Conservation (phyloP, 2,329 filamentous ascomycete genomes). For the Aspergillus unguis region DNA sequence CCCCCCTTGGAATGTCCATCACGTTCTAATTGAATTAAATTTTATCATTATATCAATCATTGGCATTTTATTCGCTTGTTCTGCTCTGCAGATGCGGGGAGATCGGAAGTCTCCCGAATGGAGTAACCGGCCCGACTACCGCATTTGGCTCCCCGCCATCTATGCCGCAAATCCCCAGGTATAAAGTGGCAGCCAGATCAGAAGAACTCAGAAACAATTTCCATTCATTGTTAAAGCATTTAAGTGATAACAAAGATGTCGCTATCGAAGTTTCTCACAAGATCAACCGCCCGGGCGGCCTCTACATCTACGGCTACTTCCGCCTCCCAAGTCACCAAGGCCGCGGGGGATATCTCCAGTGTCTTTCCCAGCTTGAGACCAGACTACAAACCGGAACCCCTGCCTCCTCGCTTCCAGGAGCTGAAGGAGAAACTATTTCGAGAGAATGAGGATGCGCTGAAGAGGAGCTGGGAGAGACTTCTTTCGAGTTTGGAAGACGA, state of each 20-base stretch:
- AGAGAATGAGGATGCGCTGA: slow-evolving; percentile 40
- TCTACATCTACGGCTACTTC: slow-evolving; percentile 24
- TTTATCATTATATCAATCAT: too few species aligned
- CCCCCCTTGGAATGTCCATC: too few species aligned
- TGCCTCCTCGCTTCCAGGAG: slow-evolving; percentile 42
- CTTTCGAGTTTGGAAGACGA: slow-evolving; percentile 40
- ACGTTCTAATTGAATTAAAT: too few species aligned
- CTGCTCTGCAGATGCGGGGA: too few species aligned
- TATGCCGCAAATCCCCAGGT: slow-evolving; percentile 13
- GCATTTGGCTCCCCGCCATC: slow-evolving; percentile 6
- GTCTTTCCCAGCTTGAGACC: slow-evolving; percentile 47
- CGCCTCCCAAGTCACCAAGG: slow-evolving; percentile 38
- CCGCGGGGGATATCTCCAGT: slow-evolving; percentile 47
- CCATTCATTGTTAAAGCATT: background rate
- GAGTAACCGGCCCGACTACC: slow-evolving; percentile 17
- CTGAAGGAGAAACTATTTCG: slow-evolving; percentile 39
- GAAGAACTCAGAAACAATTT: background rate
- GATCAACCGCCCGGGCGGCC: slow-evolving; percentile 27
- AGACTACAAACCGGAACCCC: slow-evolving; percentile 40
- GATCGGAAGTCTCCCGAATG: too few species aligned
- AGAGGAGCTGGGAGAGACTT: slow-evolving; percentile 42
- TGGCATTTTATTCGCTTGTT: too few species aligned
- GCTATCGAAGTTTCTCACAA: slow-evolving; percentile 30
- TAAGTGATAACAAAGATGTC: slow-evolving; percentile 20
- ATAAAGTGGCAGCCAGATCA: slow-evolving; percentile 13